A percentile compares a stretch with the other conserved stretches of the same genome.
phyloP scores from a whole-genome alignment of 2,329 filamentous ascomycete species.

The Sporothrix humicola region DNA sequence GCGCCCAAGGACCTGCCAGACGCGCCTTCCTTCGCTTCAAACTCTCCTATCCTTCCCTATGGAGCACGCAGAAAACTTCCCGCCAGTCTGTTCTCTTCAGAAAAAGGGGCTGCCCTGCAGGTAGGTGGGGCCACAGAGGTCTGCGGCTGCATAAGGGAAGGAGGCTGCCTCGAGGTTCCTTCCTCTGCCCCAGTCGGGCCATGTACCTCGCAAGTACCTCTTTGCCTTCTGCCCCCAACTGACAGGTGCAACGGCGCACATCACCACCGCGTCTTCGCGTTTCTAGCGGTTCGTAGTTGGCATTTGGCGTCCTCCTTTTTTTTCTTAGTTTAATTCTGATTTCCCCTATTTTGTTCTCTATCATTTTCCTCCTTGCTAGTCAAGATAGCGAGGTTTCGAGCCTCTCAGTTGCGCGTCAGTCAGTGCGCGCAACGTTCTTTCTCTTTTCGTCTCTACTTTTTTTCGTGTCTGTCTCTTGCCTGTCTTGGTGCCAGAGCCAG shows the following conservation, averaged over 20 bases:
- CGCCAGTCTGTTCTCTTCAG: not conserved
- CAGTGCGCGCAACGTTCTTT: not conserved
- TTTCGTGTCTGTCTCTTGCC: not conserved
- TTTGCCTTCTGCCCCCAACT: not conserved
- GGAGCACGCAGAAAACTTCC: not conserved
- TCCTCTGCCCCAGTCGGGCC: not conserved
- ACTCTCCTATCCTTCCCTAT: not conserved
- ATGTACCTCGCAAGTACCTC: conserved; percentile 20
- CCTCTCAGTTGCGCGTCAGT: not conserved
- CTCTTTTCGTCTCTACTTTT: not conserved
- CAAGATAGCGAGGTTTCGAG: not conserved
- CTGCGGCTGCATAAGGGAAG: conserved; percentile 2
- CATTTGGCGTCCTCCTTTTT: not conserved
- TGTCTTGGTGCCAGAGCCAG: not conserved
- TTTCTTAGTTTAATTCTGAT: not conserved
- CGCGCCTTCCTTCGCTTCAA: not conserved
- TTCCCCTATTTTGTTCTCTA: not conserved
- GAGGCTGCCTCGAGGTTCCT: conserved; percentile 1
- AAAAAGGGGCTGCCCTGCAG: conserved; percentile 27
- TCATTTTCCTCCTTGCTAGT: not conserved
- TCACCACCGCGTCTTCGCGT: conserved; percentile 1
- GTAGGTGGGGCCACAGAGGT: conserved; percentile 14
- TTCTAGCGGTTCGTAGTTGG: not conserved
- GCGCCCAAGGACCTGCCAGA: not conserved
- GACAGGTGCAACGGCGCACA: not conserved